A percentile compares a stretch with the other conserved stretches of the same genome.
phyloP scores from a whole-genome alignment of 1,284 basidiomycete species.

The Rugosomyces carneus region DNA sequence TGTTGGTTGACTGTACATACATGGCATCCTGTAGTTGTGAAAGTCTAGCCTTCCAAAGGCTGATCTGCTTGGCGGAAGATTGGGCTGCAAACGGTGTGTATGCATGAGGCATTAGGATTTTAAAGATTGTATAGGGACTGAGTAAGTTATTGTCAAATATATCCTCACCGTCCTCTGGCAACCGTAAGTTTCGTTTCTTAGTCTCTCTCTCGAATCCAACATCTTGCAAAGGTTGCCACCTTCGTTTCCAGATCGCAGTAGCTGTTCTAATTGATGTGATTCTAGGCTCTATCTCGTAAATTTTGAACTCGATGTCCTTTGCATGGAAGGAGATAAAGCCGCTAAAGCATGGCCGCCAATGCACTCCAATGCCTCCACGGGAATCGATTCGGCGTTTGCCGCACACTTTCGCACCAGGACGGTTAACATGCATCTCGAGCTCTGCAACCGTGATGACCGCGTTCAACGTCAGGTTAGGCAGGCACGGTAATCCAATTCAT shows the following conservation, averaged over 20 bases:
- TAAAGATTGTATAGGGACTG: not conserved
- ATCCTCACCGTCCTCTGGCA: conserved; percentile 21
- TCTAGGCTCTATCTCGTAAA: conserved; percentile 31
- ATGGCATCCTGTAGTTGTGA: conserved; percentile 24
- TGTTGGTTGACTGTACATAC: not conserved
- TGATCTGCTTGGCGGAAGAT: conserved; percentile 24
- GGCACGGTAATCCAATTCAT: too few species aligned
- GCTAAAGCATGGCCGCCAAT: conserved; percentile 33
- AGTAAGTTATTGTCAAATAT: not conserved
- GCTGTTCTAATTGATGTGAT: conserved; percentile 31
- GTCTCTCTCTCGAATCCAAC: conserved; percentile 30
- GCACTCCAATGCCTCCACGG: too few species aligned
- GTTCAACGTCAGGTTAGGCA: too few species aligned
- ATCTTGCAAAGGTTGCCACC: conserved; percentile 30
- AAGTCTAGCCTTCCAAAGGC: conserved; percentile 21
- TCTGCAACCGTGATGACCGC: too few species aligned
- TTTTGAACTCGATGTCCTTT: conserved; percentile 22
- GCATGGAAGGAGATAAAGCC: conserved; percentile 24
- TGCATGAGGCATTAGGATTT: not conserved
- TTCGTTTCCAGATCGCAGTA: conserved; percentile 34
- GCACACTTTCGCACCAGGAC: too few species aligned
- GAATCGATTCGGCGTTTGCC: too few species aligned
- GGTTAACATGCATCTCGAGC: too few species aligned
- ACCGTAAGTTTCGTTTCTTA: conserved; percentile 18
- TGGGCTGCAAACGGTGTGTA: conserved; percentile 18